A percentile compares a stretch with the other conserved stretches of the same genome.
phyloP scores from a whole-genome alignment of 2,329 filamentous ascomycete genomes.

The Boeremia lycopersici region DNA sequence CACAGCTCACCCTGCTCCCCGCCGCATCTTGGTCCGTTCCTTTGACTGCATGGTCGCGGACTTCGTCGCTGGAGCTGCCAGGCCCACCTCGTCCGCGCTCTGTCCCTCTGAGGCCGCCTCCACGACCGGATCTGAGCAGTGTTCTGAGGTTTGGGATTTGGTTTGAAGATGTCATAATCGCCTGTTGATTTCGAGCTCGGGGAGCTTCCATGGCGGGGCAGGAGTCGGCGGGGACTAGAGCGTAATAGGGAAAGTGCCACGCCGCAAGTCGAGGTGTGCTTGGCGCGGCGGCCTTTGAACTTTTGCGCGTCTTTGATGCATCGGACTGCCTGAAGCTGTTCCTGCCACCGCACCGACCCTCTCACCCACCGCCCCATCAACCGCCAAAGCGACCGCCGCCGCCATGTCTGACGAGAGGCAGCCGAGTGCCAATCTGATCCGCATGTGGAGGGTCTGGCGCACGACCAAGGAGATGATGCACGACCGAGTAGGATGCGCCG shows the following conservation, averaged over 20 bases:
- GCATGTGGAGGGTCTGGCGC: constrained; percentile 91
- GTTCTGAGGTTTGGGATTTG: constrained; percentile 80
- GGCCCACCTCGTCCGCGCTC: constrained; percentile 48
- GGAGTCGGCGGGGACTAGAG: constrained; percentile 21
- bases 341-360: constrained; percentile 7
- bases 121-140: constrained; percentile 58
- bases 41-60: constrained; percentile 78
- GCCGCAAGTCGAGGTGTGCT: background rate
- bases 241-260: constrained; percentile 18
- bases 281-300: constrained; percentile 18
- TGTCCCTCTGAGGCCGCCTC: constrained; percentile 55
- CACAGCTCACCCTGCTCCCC: constrained; percentile 85
- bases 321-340: constrained; percentile 10
- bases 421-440: constrained; percentile 48
- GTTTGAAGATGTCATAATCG: constrained; percentile 66
- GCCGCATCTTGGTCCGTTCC: constrained; percentile 91
- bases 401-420: constrained; percentile 38
- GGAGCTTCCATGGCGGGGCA: constrained; percentile 38
- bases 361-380: constrained; percentile 15
- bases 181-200: constrained; percentile 22
- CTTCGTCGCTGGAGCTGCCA: constrained; percentile 35
- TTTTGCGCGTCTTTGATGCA: constrained; percentile 40
- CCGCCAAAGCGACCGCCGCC: constrained; percentile 11
- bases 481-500: constrained; percentile 72
- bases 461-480: constrained; percentile 94